Percentiles rank a stretch among this genome's conserved stretches.
Conservation (phyloP, 2,329 filamentous ascomycete genomes). For the Leptographium radiaticola region DNA sequence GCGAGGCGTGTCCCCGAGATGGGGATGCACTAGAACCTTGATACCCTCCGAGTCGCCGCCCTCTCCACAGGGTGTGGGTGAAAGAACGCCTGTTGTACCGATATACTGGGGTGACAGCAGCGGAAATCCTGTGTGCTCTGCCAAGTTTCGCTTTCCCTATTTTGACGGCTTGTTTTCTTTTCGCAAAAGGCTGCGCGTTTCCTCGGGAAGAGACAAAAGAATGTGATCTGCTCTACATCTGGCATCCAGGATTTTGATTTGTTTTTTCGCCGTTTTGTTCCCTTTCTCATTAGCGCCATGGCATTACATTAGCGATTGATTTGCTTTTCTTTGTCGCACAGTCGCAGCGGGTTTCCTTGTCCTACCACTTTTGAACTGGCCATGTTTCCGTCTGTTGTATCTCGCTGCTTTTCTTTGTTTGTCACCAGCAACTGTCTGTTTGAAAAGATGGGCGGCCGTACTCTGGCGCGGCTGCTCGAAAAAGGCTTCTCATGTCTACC, state of each 20-base stretch:
- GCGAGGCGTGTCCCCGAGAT: slow-evolving; percentile 5
- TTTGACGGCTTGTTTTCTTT: slow-evolving; percentile 1
- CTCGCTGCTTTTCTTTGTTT: not conserved
- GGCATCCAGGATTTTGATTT: slow-evolving; percentile 23
- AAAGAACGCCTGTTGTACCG: slow-evolving; percentile 7
- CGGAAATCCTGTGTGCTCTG: slow-evolving; percentile 3
- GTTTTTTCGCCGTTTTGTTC: slow-evolving; percentile 13
- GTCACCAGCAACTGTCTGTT: not conserved
- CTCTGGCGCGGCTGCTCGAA: not conserved
- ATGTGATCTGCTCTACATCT: slow-evolving; percentile 32
- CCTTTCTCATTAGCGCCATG: slow-evolving; percentile 23
- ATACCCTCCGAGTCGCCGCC: slow-evolving; percentile 9
- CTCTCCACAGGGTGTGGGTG: slow-evolving; percentile 7
- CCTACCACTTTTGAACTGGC: not conserved
- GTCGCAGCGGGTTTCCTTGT: not conserved
- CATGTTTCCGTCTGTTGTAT: not conserved
- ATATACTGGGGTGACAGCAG: slow-evolving; percentile 5
- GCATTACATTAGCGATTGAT: slow-evolving; percentile 28
- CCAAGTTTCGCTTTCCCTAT: slow-evolving; percentile 6
- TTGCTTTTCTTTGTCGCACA: slow-evolving; percentile 11
- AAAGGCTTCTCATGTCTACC: slow-evolving; percentile 4
- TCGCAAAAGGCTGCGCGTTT: slow-evolving; percentile 16
- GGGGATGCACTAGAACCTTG: slow-evolving; percentile 8
- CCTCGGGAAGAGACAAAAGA: slow-evolving; percentile 20
- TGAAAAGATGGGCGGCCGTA: slow-evolving; percentile 2